phyloP scores from a whole-genome alignment of 768 basidiomycete species.

The Boletus tomentosulus region DNA sequence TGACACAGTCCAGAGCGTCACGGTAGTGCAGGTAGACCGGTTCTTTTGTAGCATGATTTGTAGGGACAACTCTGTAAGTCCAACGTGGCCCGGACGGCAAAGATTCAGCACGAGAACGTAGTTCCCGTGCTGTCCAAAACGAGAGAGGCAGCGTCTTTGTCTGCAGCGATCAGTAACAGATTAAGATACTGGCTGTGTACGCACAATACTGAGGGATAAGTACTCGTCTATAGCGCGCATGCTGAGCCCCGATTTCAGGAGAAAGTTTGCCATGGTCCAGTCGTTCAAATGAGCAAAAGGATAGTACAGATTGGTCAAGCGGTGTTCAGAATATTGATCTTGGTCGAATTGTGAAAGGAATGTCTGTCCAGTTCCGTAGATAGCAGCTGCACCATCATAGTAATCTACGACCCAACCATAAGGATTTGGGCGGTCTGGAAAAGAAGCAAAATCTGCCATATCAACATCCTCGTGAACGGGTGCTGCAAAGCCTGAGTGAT shows the following conservation, averaged over 20 bases:
- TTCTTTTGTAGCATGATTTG: too few species aligned
- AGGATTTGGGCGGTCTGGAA: not conserved
- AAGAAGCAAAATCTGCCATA: not conserved
- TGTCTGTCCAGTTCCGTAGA: not conserved
- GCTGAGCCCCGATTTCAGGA: not conserved
- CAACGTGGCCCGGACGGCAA: too few species aligned
- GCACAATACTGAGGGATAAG: not conserved
- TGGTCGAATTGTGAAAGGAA: not conserved
- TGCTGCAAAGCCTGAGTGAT: not conserved
- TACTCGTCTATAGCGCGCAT: not conserved
- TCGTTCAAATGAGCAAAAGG: not conserved
- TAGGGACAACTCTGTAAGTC: too few species aligned
- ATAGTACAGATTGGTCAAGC: not conserved
- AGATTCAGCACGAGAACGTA: too few species aligned
- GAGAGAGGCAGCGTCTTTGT: too few species aligned
- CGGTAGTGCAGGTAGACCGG: too few species aligned
- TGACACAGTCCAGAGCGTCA: too few species aligned
- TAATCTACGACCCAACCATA: not conserved
- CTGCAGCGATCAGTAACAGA: not conserved
- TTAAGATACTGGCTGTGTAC: not conserved
- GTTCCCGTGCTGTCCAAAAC: too few species aligned
- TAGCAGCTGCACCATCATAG: not conserved
- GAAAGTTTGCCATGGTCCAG: not conserved
- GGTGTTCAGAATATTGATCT: not conserved
- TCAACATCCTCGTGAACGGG: not conserved